These are phyloP conservation scores for Tetraselmis chui DNA, from an alignment of 139 green algal genomes.

Conservation along the genomic window DNA sequence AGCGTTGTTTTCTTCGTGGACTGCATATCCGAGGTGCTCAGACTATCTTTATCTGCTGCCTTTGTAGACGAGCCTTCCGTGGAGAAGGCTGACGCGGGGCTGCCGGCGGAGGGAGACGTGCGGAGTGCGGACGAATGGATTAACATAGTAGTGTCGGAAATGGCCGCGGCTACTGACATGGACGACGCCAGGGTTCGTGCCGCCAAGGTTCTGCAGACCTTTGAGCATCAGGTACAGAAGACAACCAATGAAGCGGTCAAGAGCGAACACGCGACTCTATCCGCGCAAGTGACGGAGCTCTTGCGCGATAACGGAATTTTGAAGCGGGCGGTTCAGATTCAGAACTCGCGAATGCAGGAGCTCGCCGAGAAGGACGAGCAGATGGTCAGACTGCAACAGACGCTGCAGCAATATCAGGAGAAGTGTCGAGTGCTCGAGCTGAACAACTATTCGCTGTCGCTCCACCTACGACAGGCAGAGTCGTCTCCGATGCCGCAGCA, in stretches of 20 bases:
- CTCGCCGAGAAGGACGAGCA: constrained; percentile 33
- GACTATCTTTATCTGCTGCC: too few relatives aligned
- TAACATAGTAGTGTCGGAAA: constrained; percentile 63
- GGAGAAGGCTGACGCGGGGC: not conserved
- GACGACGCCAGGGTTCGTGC: constrained; percentile 51
- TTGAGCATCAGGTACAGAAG: constrained; percentile 53
- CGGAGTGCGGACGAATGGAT: constrained; percentile 63
- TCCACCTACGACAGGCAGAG: constrained; percentile 63
- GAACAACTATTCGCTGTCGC: constrained; percentile 65
- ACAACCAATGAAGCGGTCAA: constrained; percentile 8
- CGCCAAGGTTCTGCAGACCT: constrained; percentile 47
- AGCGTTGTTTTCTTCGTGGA: not conserved
- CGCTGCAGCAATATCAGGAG: constrained; percentile 53
- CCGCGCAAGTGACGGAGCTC: constrained; percentile 34
- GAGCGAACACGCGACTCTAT: constrained; percentile 24
- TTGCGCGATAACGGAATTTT: constrained; percentile 60
- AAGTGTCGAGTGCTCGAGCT: constrained; percentile 54
- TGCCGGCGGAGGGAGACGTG: constrained; percentile 5
- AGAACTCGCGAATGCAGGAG: constrained; percentile 59
- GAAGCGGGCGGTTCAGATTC: constrained; percentile 77
- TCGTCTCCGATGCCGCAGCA: constrained; percentile 5
- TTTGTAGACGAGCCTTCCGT: not conserved
- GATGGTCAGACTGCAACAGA: constrained; percentile 32
- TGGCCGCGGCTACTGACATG: constrained; percentile 57
- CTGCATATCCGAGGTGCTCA: too few relatives aligned